Conservation (phyloP, 108 stramenopile genomes). For the Nitzschia putrida region DNA sequence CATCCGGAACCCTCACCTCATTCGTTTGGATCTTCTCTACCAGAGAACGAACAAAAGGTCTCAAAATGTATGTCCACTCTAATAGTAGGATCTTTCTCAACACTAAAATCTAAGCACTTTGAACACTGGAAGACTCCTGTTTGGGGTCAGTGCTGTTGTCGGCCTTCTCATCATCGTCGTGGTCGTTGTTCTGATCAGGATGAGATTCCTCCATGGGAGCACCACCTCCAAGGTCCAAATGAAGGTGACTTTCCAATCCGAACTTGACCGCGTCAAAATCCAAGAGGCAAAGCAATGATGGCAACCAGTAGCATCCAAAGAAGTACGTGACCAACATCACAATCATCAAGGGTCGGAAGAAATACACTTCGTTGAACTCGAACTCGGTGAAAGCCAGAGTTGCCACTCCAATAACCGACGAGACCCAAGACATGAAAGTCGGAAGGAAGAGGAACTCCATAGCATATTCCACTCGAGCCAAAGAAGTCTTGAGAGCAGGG, state of each 20-base stretch:
- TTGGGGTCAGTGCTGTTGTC: no score
- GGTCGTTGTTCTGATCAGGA: neutral
- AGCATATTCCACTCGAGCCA: conserved; percentile 43
- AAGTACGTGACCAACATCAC: conserved; percentile 55
- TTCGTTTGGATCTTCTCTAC: no score
- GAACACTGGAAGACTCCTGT: no score
- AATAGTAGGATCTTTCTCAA: no score
- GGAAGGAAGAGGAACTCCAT: conserved; percentile 49
- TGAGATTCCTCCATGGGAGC: no score
- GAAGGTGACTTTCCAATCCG: neutral
- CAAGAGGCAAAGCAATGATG: conserved; percentile 10
- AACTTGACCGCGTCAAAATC: conserved; percentile 11
- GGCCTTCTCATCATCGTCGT: neutral
- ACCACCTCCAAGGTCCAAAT: no score
- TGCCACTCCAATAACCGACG: conserved; percentile 37
- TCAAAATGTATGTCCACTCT: no score
- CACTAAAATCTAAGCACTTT: no score
- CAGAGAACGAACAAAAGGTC: no score
- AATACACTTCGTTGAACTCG: conserved; percentile 47
- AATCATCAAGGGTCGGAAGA: conserved; percentile 52
- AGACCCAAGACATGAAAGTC: conserved; percentile 44
- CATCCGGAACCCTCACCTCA: no score
- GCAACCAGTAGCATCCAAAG: conserved; percentile 45
- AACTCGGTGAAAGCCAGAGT: conserved; percentile 54
- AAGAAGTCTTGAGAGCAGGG: conserved; percentile 4